Evolutionary conservation across 2,329 filamentous ascomycete genomes (phyloP).

Genomic region (Sporothrix protearum): DNA sequence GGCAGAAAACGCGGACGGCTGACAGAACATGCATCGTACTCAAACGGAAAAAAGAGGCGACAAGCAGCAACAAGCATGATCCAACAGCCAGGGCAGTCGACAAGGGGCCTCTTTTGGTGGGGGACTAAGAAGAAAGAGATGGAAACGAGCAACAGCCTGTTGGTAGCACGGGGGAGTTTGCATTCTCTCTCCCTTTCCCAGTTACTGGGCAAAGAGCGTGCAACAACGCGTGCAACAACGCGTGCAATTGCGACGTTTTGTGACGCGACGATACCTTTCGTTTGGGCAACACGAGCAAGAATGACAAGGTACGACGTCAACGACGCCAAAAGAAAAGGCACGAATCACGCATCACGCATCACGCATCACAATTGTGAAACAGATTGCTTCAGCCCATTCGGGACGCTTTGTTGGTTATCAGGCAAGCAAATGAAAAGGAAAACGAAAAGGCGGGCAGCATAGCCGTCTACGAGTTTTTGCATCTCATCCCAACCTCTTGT

Average conservation of each 20-base stretch:
- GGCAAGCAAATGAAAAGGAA: background rate
- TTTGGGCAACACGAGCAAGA: background rate
- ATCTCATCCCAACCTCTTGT: background rate
- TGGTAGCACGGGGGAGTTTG: background rate
- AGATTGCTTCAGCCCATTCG: background rate
- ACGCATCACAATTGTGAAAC: no score
- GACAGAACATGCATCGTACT: background rate
- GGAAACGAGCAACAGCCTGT: background rate
- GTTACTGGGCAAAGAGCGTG: background rate
- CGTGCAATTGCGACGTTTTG: background rate
- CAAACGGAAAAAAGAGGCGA: background rate
- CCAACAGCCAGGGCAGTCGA: background rate
- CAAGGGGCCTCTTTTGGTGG: background rate
- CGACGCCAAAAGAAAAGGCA: background rate
- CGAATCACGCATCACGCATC: background rate
- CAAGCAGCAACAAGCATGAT: background rate
- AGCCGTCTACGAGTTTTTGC: background rate
- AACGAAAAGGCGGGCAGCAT: background rate
- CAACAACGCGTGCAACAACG: no score
- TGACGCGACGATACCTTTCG: background rate
- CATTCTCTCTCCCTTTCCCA: background rate
- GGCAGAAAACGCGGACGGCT: background rate
- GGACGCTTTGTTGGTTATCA: background rate
- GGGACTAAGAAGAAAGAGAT: background rate
- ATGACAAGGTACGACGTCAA: background rate